Conservation (phyloP, 208 protist species). For the Endotrypanum monterogeii region DNA sequence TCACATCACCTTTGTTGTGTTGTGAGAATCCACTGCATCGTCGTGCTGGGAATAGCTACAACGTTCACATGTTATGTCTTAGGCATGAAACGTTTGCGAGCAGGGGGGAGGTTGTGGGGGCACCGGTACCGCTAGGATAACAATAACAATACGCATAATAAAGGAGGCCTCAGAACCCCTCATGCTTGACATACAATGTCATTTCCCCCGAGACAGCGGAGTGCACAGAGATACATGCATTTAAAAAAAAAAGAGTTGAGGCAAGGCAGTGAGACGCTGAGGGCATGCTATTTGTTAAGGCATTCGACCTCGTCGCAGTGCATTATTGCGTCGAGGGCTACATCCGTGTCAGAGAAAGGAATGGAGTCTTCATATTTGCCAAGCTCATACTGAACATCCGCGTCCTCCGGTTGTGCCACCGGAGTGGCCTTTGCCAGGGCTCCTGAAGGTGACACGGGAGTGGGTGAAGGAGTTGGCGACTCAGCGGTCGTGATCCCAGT, state of each 20-base stretch:
- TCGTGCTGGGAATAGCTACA: neutral
- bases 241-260: neutral
- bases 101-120: neutral
- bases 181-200: too few relatives aligned
- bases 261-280: neutral
- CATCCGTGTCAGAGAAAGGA: slow-evolving; percentile 50
- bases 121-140: too few relatives aligned
- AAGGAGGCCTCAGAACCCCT: neutral
- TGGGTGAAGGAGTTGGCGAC: neutral
- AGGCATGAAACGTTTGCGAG: slow-evolving; percentile 5
- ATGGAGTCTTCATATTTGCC: slow-evolving; percentile 70
- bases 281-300: neutral
- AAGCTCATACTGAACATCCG: slow-evolving; percentile 33
- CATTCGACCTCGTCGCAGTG: slow-evolving; percentile 49
- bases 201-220: neutral
- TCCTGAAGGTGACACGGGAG: neutral
- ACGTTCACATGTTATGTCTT: too few relatives aligned
- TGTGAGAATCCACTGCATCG: neutral
- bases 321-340: slow-evolving; percentile 10
- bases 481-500: neutral
- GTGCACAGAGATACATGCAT: neutral
- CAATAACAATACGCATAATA: neutral
- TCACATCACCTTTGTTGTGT: neutral
- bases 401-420: neutral
- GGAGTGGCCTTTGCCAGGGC: neutral